A percentile compares a stretch with the other conserved stretches of the same genome.
Evolutionary conservation across 805 yeast genomes (phyloP).

Genomic region (Metschnikowia koreensis): DNA sequence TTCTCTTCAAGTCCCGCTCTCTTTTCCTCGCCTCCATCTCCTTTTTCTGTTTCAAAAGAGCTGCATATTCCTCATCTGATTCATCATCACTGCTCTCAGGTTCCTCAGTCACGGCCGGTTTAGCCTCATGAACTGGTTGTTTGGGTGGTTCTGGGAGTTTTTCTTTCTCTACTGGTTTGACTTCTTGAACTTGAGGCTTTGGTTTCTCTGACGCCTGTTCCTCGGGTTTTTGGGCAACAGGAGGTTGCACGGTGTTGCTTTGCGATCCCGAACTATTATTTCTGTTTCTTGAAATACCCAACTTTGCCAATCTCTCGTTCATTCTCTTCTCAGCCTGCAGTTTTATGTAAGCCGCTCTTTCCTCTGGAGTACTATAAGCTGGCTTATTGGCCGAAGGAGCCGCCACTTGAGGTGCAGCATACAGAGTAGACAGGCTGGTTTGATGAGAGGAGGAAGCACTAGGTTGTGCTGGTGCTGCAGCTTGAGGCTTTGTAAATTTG

Average conservation of each 20-base stretch:
- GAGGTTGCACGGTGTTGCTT: conserved; percentile 10
- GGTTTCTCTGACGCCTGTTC: conserved; percentile 2
- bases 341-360: conserved; percentile 75
- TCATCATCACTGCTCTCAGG: conserved; percentile 30
- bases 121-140: background rate
- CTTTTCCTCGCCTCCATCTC: conserved; percentile 44
- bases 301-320: conserved; percentile 80
- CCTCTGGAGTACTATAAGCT: conserved; percentile 51
- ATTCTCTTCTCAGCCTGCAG: conserved; percentile 74
- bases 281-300: conserved; percentile 59
- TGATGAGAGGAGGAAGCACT: background rate
- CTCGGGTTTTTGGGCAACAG: conserved; percentile 10
- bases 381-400: conserved; percentile 20
- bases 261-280: background rate
- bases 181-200: conserved; percentile 10
- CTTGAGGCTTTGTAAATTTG: conserved; percentile 7
- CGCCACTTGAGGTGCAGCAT: conserved; percentile 7
- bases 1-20: conserved; percentile 48
- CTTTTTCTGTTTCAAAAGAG: conserved; percentile 43
- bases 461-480: background rate
- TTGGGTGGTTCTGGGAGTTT: conserved; percentile 5
- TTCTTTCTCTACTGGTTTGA: conserved; percentile 19
- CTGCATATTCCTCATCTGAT: conserved; percentile 49
- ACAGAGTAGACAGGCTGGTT: background rate
- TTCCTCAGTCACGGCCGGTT: conserved; percentile 18